Evolutionary conservation across 2,329 filamentous ascomycete genomes (phyloP), one percentile per base, ranked within the genome.

Genomic region (Colletotrichum echinochloae): DNA sequence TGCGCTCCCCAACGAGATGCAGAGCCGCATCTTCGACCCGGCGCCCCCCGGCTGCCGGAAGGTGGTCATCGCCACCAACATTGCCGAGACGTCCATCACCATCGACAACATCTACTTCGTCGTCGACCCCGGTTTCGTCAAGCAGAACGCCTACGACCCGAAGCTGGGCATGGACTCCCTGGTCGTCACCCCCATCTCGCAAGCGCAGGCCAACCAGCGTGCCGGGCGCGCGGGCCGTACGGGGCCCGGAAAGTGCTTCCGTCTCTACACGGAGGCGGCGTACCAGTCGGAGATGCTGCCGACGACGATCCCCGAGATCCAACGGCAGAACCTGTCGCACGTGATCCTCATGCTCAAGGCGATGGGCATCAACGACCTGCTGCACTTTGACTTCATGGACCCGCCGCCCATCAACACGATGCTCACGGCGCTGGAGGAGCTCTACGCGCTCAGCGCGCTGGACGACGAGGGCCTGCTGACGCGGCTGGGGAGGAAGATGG

Each of bases 321-420:
- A 99, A 78, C 88, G 96, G 1, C 94, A 98, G 79, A 99, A 99
- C 76, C 79, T 99, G 63, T 93, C 94, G 0, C 91, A 93, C 75
- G 98, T 95, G 0, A 98, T 99, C 79, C 87, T 99, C 56, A 97
- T 98, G 93, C 88, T 99, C 60, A 99, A 99, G 79, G 96, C 96
- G 0, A 98, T 99, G 94, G 96, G 97, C 3, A 98, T 99, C 81
- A 98, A 99, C 78, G 96, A 99, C 78, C 85, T 99, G 1, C 87
- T 99, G 16, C 94, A 97, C 78, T 99, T 99, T 77, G 95, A 98
- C 81, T 99, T 99, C 77, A 98, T 99, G 95, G 96, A 99, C 77
- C 95, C 96, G 0, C 96, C 96, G 0, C 96, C 96, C 0, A 96
- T 96, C 37, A 98, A 98, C 77, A 98, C 96, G 16, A 98, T 98